These are phyloP conservation scores for Nepenthes alata DNA, from an alignment of 179 eudicot genomes.

Conservation along the genomic window DNA sequence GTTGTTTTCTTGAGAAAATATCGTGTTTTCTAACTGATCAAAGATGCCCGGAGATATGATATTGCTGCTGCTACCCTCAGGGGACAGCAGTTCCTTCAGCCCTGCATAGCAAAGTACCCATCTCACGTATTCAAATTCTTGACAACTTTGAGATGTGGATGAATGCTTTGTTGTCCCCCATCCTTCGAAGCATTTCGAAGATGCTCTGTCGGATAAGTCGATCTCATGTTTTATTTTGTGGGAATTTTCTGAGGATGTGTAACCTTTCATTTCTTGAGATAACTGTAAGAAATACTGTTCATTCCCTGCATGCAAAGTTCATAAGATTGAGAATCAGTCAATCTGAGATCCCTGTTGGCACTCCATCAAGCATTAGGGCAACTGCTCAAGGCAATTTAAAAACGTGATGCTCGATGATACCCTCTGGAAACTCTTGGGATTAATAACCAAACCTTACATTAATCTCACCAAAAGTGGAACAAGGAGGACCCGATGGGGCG, in stretches of 20 bases:
- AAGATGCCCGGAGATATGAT: constrained; percentile 41
- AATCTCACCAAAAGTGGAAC: too few relatives aligned
- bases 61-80: constrained; percentile 24
- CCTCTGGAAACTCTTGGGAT: too few relatives aligned
- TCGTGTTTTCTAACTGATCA: constrained; percentile 46
- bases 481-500: too few relatives aligned
- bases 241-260: constrained; percentile 24
- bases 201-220: constrained; percentile 49
- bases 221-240: constrained; percentile 31
- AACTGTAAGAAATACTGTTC: constrained; percentile 26
- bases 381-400: too few relatives aligned
- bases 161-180: constrained; percentile 13
- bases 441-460: too few relatives aligned
- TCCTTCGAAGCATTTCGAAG: constrained; percentile 25
- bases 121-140: constrained; percentile 58
- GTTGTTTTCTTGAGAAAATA: constrained; percentile 17
- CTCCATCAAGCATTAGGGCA: neutral
- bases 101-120: constrained; percentile 36
- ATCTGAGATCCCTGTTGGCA: neutral
- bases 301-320: constrained; percentile 28
- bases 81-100: constrained; percentile 27
- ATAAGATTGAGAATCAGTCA: neutral
- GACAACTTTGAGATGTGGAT: constrained; percentile 13
- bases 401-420: too few relatives aligned
- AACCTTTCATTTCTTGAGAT: constrained; percentile 25